Base-by-base conservation (phyloP, 2,329 filamentous ascomycete species). In the Sporothrix mexicana region DNA sequence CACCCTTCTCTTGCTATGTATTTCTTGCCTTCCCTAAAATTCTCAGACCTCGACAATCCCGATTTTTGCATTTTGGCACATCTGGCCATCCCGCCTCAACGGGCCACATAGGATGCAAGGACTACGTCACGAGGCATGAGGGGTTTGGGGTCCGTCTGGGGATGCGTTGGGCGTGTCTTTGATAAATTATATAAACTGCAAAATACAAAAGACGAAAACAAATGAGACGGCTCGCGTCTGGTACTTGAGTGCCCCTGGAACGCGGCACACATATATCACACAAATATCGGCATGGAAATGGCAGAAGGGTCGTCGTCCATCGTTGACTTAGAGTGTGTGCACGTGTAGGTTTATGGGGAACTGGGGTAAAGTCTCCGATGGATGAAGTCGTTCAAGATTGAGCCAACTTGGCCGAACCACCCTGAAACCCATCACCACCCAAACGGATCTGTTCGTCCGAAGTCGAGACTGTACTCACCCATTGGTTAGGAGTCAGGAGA, bases 51-150 rank as follows among this genome's bases (percentile, higher is more conserved):
- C 45, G 36, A 45, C 8, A 45, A 23, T 45, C 59, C 59, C 36
- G 23, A 13, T 45, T 20, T 64, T 20, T 36, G 30, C 36, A 64
- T 23, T 23, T 43, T 61, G 20, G 51, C 51, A 55, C 30, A 36
- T 36, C 47, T 61, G 10, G 17, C 17, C 13, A 20, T 45, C 59
- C 59, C 59, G 17, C 43, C 17, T 17, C 10, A 9, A 23, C 17
- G 23, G 30, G 13, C 36, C n/a, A 62, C 45, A 45, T 23, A 23
- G 45, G 12, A 49, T n/a, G 20, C 43, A 66, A 47, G 43, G 8
- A 30, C 66, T 68, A 68, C 47, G 47, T 53, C 66, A 68, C 47
- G 47, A 25, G 15, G 66, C 62, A 66, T 25, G 43, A 49, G 20
- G 62, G 62, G 13, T 47, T 49, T 49, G 62, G 20, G 43, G 43